Percentiles rank a stretch among this genome's conserved stretches.
These are phyloP conservation scores for Candida parachauliodes DNA, from an alignment of 805 yeast species.

Conservation along the genomic window DNA sequence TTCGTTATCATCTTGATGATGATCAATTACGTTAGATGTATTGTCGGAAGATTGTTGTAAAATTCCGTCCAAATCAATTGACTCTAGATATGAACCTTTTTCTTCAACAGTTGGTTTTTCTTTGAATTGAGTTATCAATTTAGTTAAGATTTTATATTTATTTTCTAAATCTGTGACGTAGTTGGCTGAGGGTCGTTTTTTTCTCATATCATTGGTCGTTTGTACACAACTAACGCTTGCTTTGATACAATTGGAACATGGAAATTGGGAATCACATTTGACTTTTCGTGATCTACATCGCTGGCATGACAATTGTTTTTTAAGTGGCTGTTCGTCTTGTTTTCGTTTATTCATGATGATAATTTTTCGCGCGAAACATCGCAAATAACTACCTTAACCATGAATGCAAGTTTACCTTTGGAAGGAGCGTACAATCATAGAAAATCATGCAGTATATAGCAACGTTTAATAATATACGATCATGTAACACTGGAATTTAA, in stretches of 20 bases:
- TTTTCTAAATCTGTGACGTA: conserved; percentile 47
- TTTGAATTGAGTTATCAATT: conserved; percentile 23
- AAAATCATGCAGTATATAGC: too few relatives aligned
- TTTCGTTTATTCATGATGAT: conserved; percentile 3
- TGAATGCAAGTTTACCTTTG: too few relatives aligned
- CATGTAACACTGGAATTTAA: too few relatives aligned
- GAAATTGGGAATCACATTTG: conserved; percentile 47
- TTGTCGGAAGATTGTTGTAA: not conserved
- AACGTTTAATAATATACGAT: too few relatives aligned
- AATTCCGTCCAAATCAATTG: conserved; percentile 16
- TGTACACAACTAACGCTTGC: conserved; percentile 44
- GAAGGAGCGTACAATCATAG: too few relatives aligned
- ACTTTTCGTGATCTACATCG: conserved; percentile 42
- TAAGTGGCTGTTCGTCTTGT: not conserved
- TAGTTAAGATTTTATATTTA: conserved; percentile 21
- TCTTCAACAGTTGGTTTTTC: conserved; percentile 17
- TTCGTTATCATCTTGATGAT: conserved; percentile 14
- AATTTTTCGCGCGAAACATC: not conserved
- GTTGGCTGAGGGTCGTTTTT: conserved; percentile 46
- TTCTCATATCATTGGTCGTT: conserved; percentile 47
- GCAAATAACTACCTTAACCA: too few relatives aligned
- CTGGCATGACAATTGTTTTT: conserved; percentile 30
- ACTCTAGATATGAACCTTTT: conserved; percentile 18
- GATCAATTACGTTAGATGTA: not conserved
- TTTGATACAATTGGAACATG: conserved; percentile 47